These are phyloP conservation scores for Trichoderma citrinoviride DNA, from an alignment of 2,329 filamentous ascomycete species.

Conservation along the genomic window DNA sequence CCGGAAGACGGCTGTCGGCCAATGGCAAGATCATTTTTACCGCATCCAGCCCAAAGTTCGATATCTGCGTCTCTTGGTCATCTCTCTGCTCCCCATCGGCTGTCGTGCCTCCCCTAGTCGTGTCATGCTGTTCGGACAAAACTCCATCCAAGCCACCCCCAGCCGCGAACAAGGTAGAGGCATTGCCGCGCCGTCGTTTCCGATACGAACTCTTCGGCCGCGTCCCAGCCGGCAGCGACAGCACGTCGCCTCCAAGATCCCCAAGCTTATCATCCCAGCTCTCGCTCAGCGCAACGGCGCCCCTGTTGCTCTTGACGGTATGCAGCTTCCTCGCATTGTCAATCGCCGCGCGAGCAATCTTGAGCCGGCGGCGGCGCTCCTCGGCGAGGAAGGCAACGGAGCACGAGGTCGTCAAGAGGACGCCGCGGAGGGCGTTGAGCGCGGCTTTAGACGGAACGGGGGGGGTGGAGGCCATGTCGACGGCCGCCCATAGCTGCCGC, in stretches of 20 bases:
- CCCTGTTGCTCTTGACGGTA: conserved; percentile 36
- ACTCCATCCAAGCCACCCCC: not conserved
- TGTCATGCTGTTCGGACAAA: not conserved
- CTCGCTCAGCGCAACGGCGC: conserved; percentile 31
- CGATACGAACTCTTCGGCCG: conserved; percentile 30
- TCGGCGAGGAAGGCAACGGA: conserved; percentile 55
- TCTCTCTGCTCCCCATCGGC: not conserved
- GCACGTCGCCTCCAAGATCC: conserved; percentile 30
- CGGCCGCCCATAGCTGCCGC: conserved; percentile 30
- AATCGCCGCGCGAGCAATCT: conserved; percentile 48
- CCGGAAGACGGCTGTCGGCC: not conserved
- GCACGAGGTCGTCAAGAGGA: conserved; percentile 57
- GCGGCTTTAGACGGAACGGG: conserved; percentile 55
- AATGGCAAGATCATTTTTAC: not conserved
- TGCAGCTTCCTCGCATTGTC: conserved; percentile 54
- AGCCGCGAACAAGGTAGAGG: not conserved
- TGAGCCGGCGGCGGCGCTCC: conserved; percentile 55
- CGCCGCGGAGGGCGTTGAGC: conserved; percentile 54
- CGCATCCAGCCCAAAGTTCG: not conserved
- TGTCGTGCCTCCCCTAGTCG: not conserved
- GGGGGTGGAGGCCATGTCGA: conserved; percentile 45
- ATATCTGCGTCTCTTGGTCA: not conserved
- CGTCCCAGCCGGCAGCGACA: conserved; percentile 24
- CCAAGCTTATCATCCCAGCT: conserved; percentile 26
- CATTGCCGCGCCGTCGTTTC: conserved; percentile 29